Evolutionary conservation across 2,329 filamentous ascomycete genomes (phyloP), one percentile per base, ranked within the genome.

Genomic region (Trichoderma aggressivum): DNA sequence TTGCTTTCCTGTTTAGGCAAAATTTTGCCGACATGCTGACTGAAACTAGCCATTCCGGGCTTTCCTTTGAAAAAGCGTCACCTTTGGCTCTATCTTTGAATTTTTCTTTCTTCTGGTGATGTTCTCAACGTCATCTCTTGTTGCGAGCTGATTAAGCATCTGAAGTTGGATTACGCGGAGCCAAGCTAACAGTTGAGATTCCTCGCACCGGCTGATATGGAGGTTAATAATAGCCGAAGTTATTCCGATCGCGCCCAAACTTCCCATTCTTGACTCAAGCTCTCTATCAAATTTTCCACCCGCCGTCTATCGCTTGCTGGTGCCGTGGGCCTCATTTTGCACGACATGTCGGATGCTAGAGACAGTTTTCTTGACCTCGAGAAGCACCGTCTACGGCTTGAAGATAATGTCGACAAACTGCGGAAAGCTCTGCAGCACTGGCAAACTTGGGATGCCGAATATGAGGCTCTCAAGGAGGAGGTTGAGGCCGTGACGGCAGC

Each of bases 401-500:
- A 97, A 80, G 87, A 89, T 47, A 94, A 91, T 74, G 87, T 97
- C 60, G 73, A 74, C 32, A 76, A 93, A 79, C 87, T 98, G 24
- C 89, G 89, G 70, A 89, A 91, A 77, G 90, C 92, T 7, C 86
- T 98, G 67, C 89, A 90, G 73, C 91, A 97, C 82, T 99, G 95
- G 95, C 92, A 93, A 74, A 91, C 90, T 69, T 97, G 93, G 88
- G 94, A 97, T 79, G 89, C 92, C 61, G 95, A 98, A 80, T 98
- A 98, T 80, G 93, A 97, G 78, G 89, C 91, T 28, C 86, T 98
- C 73, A 94, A 92, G 79, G 93, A 97, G 79, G 93, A 97, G 77
- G 87, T 98, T 34, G 82, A 89, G 66, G 84, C 83, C 5, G 79
- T 91, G 30, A 79, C 84, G 55, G 82, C 84, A 64, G 80, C 87